Conservation (phyloP, 495 filamentous ascomycete species). For the Neurospora sp. region DNA sequence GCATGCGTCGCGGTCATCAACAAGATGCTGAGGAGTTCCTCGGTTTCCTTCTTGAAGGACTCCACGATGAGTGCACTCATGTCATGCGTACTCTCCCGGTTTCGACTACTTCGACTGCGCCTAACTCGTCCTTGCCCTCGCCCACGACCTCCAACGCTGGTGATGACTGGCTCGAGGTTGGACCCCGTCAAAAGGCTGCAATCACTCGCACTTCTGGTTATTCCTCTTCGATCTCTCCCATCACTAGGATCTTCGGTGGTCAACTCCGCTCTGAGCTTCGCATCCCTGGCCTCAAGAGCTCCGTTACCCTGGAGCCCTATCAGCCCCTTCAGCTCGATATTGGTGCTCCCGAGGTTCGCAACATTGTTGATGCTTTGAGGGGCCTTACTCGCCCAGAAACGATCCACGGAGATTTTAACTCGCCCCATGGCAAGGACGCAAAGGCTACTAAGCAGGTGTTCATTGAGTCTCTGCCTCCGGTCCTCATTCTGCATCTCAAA, state of each 20-base stretch:
- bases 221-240: slow-evolving; percentile 61
- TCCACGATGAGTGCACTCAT: slow-evolving; percentile 84
- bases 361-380: slow-evolving; percentile 85
- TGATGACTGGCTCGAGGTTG: slow-evolving; percentile 86
- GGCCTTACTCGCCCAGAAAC: slow-evolving; percentile 74
- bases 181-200: slow-evolving; percentile 77
- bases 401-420: slow-evolving; percentile 79
- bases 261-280: slow-evolving; percentile 82
- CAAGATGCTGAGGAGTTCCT: slow-evolving; percentile 98
- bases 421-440: slow-evolving; percentile 63
- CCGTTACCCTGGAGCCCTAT: slow-evolving; percentile 86
- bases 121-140: slow-evolving; percentile 28
- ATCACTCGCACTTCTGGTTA: slow-evolving; percentile 82
- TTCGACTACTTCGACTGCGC: slow-evolving; percentile 30
- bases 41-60: slow-evolving; percentile 82
- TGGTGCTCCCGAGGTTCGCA: slow-evolving; percentile 69
- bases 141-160: slow-evolving; percentile 28
- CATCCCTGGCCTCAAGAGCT: slow-evolving; percentile 77
- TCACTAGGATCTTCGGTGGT: slow-evolving; percentile 91
- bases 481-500: slow-evolving; percentile 91
- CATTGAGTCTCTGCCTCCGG: slow-evolving; percentile 85
- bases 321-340: slow-evolving; percentile 95
- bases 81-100: slow-evolving; percentile 50
- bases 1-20: slow-evolving; percentile 93
- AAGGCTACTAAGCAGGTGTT: slow-evolving; percentile 87